phyloP scores from a whole-genome alignment of 192 early-diverging fungal genomes.

The Coemansia sp. region DNA sequence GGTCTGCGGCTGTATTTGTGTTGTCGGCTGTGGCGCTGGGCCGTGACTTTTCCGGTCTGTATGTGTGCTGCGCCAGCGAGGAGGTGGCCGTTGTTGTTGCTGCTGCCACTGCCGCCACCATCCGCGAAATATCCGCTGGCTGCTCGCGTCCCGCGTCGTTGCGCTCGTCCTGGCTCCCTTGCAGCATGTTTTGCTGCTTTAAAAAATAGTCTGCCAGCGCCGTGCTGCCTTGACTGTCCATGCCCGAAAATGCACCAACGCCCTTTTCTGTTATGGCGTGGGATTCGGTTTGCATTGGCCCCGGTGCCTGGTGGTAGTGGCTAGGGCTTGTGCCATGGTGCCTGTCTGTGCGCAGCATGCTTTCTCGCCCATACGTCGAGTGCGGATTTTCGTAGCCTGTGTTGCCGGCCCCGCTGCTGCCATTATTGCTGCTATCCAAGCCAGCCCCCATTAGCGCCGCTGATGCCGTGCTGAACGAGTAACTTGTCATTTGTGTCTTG shows the following conservation, averaged over 20 bases:
- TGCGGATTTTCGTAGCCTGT: conserved; percentile 22
- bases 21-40: background rate
- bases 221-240: conserved; percentile 15
- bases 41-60: conserved; percentile 19
- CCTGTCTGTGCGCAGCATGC: conserved; percentile 7
- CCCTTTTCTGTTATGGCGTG: conserved; percentile 14
- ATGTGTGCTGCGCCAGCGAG: conserved; percentile 15
- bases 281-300: conserved; percentile 1
- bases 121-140: conserved; percentile 27
- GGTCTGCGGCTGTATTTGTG: conserved; percentile 8
- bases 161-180: background rate
- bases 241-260: conserved; percentile 2
- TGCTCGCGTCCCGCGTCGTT: conserved; percentile 2
- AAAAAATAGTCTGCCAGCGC: conserved; percentile 45
- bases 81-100: conserved; percentile 11
- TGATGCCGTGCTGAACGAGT: conserved; percentile 41
- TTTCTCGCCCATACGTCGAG: conserved; percentile 25
- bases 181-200: conserved; percentile 32
- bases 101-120: conserved; percentile 44
- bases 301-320: conserved; percentile 13
- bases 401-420: background rate
- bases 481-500: conserved; percentile 27
- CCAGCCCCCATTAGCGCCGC: conserved; percentile 30
- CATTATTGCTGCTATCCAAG: conserved; percentile 13
- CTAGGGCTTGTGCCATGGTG: conserved; percentile 9